These are phyloP conservation scores for Sphaerostilbella broomeana DNA, from an alignment of 2,329 filamentous ascomycete species.

Conservation along the genomic window DNA sequence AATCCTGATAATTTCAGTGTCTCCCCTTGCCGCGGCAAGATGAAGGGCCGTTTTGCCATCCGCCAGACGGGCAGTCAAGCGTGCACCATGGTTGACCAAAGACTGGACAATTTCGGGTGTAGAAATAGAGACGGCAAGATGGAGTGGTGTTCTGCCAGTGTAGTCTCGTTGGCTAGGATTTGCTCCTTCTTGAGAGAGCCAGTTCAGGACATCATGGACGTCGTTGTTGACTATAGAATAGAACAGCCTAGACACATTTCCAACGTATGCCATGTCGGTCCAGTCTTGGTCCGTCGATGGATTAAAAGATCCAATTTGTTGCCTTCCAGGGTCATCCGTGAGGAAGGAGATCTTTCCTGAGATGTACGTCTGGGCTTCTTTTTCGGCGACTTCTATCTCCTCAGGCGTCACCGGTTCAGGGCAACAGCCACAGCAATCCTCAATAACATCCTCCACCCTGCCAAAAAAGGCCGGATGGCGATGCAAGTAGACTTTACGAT, in stretches of 20 bases:
- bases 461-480: conserved; percentile 84
- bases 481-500: conserved; percentile 71
- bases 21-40: conserved; percentile 65
- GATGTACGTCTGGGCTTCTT: conserved; percentile 70
- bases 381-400: conserved; percentile 63
- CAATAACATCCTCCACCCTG: conserved; percentile 63
- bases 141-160: conserved; percentile 71
- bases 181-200: conserved; percentile 59
- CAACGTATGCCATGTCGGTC: conserved; percentile 87
- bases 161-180: conserved; percentile 71
- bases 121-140: conserved; percentile 65
- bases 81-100: conserved; percentile 65
- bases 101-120: conserved; percentile 63
- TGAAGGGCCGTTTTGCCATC: conserved; percentile 82
- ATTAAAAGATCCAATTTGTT: conserved; percentile 66
- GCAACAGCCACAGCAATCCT: conserved; percentile 77
- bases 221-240: conserved; percentile 75
- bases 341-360: conserved; percentile 68
- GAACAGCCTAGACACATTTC: conserved; percentile 69
- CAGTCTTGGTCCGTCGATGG: conserved; percentile 76
- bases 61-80: conserved; percentile 66
- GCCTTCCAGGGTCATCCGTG: conserved; percentile 74
- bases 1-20: conserved; percentile 61
- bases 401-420: conserved; percentile 62
- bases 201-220: conserved; percentile 62